Base-by-base conservation (phyloP, 805 yeast species). In the Huiozyma sinensis region DNA sequence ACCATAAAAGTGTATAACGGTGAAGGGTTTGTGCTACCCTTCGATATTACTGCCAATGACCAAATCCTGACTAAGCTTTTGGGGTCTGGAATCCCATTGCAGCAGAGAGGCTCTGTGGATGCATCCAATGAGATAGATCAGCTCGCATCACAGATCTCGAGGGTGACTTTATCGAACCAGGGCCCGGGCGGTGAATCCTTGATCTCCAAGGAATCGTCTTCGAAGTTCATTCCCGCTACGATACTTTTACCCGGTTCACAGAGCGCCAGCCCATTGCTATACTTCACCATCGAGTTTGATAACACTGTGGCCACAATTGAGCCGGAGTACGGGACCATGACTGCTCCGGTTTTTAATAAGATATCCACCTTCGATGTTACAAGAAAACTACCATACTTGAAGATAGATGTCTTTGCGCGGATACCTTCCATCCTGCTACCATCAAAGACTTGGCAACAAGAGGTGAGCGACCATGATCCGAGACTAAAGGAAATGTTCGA, bases 341-440 rank as follows among this genome's bases (percentile, higher is more conserved):
- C 76, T 37, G 69, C 73, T 45, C 90, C 96, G 1, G 76, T 76
- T 12, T 92, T 95, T 78, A 92, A 88, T 62, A 84, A 84, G 53
- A 87, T 87, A 8, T 83, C 95, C 11, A 79, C 89, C 4, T 92
- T 92, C 57, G 99, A 92, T 72, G 94, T 89, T 35, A 75, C 83
- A 4, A 70, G 81, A 48, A 71, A 72, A 36, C 52, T 60, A 35
- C 79, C 83, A 44, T 75, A 75, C 49, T 69, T 92, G 50, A 80
- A 77, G 51, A 66, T 90, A 36, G 92, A 86, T 59, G 73, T 87
- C 17, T 92, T 84, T 59, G 82, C 83, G 38, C 72, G 89, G 48
- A 72, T 88, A 47, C 95, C 92, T 8, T 76, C 79, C 11, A 70
- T 77, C 47, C 69, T 79, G 54, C 65, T 75, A 28, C 77, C 76